phyloP scores from a whole-genome alignment of 2,329 filamentous ascomycete genomes.

The Beauveria caledonica region DNA sequence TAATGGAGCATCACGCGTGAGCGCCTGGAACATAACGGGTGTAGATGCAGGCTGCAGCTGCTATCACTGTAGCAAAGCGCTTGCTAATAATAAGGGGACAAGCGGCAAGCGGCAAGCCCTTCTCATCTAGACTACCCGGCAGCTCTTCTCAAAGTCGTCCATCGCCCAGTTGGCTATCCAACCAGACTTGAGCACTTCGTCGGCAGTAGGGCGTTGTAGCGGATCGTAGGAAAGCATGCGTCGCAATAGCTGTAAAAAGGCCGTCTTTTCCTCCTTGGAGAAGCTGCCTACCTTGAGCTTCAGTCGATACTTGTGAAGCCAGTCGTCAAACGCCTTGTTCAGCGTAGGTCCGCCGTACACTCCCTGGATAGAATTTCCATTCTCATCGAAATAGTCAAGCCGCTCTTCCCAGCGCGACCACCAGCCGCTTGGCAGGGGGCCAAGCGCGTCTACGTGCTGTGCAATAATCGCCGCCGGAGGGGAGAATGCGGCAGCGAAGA shows the following conservation, averaged over 20 bases:
- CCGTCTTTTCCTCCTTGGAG: conserved; percentile 15
- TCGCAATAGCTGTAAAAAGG: conserved; percentile 23
- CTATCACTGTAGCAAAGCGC: too few species aligned
- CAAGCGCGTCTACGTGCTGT: conserved; percentile 19
- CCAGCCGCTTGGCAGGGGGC: conserved; percentile 11
- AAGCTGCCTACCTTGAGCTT: conserved; percentile 13
- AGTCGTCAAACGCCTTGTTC: conserved; percentile 13
- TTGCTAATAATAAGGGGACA: too few species aligned
- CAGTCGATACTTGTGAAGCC: background rate
- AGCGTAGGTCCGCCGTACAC: conserved; percentile 16
- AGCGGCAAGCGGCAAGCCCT: too few species aligned
- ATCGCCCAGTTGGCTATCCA: conserved; percentile 27
- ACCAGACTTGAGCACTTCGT: conserved; percentile 23
- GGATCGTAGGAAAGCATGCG: conserved; percentile 23
- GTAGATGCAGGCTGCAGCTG: too few species aligned
- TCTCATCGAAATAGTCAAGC: background rate
- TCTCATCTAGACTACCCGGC: too few species aligned
- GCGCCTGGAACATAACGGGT: too few species aligned
- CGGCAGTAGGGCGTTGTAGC: conserved; percentile 21
- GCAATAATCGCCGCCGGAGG: conserved; percentile 15
- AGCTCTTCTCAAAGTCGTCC: background rate
- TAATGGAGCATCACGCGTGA: too few species aligned
- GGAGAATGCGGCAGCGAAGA: conserved; percentile 16
- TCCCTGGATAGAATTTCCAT: background rate
- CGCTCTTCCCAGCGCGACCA: conserved; percentile 10